A percentile compares a stretch with the other conserved stretches of the same genome.
Evolutionary conservation across 2,329 filamentous ascomycete genomes (phyloP).

Genomic region (Stenocarpella maydis): DNA sequence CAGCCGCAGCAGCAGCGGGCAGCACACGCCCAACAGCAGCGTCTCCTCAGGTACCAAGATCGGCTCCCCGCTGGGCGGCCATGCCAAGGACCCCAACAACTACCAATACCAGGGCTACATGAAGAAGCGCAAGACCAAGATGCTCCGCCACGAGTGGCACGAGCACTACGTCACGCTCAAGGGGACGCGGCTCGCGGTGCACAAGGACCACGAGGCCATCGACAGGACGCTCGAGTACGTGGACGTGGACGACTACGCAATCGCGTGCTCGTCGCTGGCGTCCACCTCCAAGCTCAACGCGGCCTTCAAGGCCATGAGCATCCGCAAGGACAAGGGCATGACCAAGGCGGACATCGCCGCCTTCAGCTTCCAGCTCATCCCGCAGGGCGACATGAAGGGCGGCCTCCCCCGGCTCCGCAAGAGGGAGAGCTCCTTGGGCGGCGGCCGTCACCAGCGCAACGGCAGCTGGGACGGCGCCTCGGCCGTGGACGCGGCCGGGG

Average conservation of each 20-base stretch:
- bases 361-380: conserved; percentile 87
- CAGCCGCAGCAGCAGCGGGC: conserved; percentile 38
- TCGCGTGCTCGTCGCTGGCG: conserved; percentile 81
- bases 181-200: conserved; percentile 78
- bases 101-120: conserved; percentile 84
- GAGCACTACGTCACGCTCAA: conserved; percentile 90
- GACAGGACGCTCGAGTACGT: conserved; percentile 77
- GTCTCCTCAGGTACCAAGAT: conserved; percentile 43
- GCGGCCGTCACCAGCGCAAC: conserved; percentile 31
- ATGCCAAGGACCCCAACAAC: conserved; percentile 53
- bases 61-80: conserved; percentile 37
- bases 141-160: conserved; percentile 93
- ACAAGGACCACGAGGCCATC: conserved; percentile 65
- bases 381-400: conserved; percentile 64
- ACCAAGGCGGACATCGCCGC: conserved; percentile 66
- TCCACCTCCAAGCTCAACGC: conserved; percentile 83
- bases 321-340: conserved; percentile 61
- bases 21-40: conserved; percentile 40
- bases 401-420: conserved; percentile 60
- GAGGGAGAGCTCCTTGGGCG: conserved; percentile 57
- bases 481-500: conserved; percentile 32
- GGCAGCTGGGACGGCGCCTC: conserved; percentile 36
- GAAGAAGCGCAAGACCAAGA: conserved; percentile 89
- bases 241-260: conserved; percentile 88
- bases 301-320: conserved; percentile 82